Percentiles rank a stretch among this genome's conserved stretches.
Conservation (phyloP, 768 basidiomycete genomes). For the Leccinum longicurvipes region DNA sequence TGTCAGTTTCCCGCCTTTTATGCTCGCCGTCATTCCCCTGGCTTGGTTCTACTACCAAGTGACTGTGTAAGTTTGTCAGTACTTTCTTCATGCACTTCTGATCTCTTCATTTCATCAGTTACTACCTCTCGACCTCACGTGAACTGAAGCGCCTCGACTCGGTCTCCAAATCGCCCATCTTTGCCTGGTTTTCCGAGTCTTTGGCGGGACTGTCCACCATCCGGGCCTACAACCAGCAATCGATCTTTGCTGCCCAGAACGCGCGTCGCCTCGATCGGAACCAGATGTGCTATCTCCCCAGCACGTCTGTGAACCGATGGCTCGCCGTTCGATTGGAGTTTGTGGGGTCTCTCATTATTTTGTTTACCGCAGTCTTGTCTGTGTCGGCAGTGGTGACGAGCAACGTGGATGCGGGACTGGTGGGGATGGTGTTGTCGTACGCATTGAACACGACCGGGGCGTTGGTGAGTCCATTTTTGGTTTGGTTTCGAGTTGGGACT, state of each 20-base stretch:
- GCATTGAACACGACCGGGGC: constrained; percentile 81
- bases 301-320: constrained; percentile 79
- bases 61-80: constrained; percentile 56
- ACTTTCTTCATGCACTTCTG: not conserved
- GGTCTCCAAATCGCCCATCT: constrained; percentile 87
- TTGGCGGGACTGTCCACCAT: constrained; percentile 78
- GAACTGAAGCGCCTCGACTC: constrained; percentile 89
- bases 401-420: constrained; percentile 82
- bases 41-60: constrained; percentile 77
- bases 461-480: constrained; percentile 46
- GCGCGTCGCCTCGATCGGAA: constrained; percentile 80
- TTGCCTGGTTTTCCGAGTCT: constrained; percentile 83
- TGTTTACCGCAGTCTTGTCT: constrained; percentile 65
- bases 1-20: constrained; percentile 75
- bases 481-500: not conserved
- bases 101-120: constrained; percentile 41
- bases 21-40: constrained; percentile 72
- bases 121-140: constrained; percentile 83
- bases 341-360: constrained; percentile 76
- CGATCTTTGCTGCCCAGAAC: constrained; percentile 63
- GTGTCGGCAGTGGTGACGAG: constrained; percentile 69
- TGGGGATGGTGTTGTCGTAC: constrained; percentile 83
- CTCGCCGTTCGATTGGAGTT: constrained; percentile 81
- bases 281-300: constrained; percentile 73
- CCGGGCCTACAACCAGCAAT: constrained; percentile 72